These are phyloP conservation scores for Trypanosoma mega DNA, from an alignment of 208 protist genomes.

Conservation along the genomic window DNA sequence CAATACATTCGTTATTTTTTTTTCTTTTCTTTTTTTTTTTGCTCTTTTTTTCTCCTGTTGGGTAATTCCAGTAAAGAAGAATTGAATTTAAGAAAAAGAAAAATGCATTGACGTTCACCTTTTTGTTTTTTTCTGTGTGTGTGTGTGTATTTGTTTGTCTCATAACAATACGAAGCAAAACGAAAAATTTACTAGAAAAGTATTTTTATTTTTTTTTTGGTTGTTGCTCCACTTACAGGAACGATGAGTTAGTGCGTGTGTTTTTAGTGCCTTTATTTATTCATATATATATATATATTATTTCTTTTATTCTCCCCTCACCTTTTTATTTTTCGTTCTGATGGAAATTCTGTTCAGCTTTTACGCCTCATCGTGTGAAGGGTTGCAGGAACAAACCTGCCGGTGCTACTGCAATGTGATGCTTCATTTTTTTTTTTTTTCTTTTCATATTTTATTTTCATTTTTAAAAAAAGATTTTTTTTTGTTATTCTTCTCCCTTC, in stretches of 20 bases:
- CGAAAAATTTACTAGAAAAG: neutral
- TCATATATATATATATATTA: slow-evolving; percentile 1
- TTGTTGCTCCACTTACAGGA: neutral
- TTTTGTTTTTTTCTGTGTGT: slow-evolving; percentile 12
- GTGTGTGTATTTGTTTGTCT: slow-evolving; percentile 2
- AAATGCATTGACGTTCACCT: slow-evolving; percentile 5
- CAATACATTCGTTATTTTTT: slow-evolving; percentile 12
- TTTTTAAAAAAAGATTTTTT: slow-evolving; percentile 8
- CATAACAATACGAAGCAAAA: slow-evolving; percentile 5
- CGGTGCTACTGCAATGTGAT: slow-evolving; percentile 1
- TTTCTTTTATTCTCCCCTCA: neutral
- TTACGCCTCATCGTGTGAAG: too few species aligned
- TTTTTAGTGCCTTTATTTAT: neutral
- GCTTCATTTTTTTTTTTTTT: slow-evolving; percentile 15
- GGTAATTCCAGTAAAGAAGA: too few species aligned
- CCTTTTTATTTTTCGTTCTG: slow-evolving; percentile 10
- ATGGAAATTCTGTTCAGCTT: neutral
- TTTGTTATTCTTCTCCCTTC: neutral
- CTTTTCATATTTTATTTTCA: slow-evolving; percentile 11
- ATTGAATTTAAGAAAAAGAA: neutral
- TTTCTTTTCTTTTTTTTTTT: slow-evolving; percentile 19
- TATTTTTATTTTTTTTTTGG: slow-evolving; percentile 13
- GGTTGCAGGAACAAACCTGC: too few species aligned
- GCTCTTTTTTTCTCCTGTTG: slow-evolving; percentile 8
- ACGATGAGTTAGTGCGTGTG: neutral